Base-by-base conservation (phyloP, 345 rosid genomes). In the Hevea brasiliensis region DNA sequence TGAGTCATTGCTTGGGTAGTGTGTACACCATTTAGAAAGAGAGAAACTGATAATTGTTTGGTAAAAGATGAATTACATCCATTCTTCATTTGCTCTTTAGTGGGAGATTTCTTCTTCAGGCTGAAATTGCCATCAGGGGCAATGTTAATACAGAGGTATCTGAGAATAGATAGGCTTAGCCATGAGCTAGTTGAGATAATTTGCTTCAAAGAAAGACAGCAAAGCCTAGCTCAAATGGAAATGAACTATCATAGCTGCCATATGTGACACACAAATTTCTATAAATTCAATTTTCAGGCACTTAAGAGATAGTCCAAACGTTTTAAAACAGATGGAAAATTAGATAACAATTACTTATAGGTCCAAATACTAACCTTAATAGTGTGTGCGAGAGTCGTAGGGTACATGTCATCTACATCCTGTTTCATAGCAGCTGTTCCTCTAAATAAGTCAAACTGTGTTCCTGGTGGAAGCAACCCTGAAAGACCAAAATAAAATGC, bases 361-460 rank as follows among this genome's bases (percentile, higher is more conserved):
- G 60, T 53, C 45, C 12, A 26, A 41, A 58, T 24, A 63, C 77
- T 74, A 59, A 91, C 99, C 90, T 88, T 96, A 53, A 93, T 91
- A 64, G 93, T 90, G 83, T 91, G 99, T 47, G 85, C 75, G 77
- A 89, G 89, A 67, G 84, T 78, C 54, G 92, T 90, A 59, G 98
- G 96, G 76, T 90, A 87, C 82, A 89, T 90, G 74, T 93, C 98
- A 53, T 95, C 99, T 37, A 92, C 90, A 81, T 96, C 98, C 81
- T 96, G 96, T 81, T 90, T 96, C 97, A 93, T 96, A 65, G 96
- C 97, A 81, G 99, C 93, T 51, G 97, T 91, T 75, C 96, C 99
- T 78, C 98, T 87, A 80, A 91, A 95, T 76, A 95, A 84, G 82
- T 93, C 97, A 84, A 93, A 96, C 81, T 96, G 98, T 56, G 99